These are phyloP conservation scores for Didymella pomorum DNA, from an alignment of 2,329 filamentous ascomycete genomes.

Conservation along the genomic window DNA sequence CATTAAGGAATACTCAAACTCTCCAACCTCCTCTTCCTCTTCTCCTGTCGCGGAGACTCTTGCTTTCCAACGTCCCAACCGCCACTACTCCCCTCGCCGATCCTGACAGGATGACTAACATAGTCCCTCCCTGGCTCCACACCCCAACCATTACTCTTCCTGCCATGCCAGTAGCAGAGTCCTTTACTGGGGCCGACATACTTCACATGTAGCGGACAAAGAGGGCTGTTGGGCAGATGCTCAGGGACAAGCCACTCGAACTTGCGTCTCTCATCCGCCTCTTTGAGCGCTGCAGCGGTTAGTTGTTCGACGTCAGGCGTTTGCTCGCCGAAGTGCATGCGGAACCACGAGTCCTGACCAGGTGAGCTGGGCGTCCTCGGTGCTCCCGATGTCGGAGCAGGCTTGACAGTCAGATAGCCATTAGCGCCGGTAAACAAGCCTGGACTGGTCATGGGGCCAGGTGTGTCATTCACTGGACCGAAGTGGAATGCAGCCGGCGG, in stretches of 20 bases:
- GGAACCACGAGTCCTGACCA: slow-evolving; percentile 26
- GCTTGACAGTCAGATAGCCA: slow-evolving; percentile 23
- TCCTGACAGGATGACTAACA: slow-evolving; percentile 3
- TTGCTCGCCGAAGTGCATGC: slow-evolving; percentile 15
- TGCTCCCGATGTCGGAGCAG: background rate
- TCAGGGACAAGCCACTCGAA: slow-evolving; percentile 55
- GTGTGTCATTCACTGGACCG: slow-evolving; percentile 12
- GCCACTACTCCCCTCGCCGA: slow-evolving; percentile 3
- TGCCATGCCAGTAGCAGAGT: slow-evolving; percentile 54
- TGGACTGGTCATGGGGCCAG: background rate
- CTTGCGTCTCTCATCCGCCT: slow-evolving; percentile 39
- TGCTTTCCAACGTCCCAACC: slow-evolving; percentile 16
- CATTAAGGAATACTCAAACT: slow-evolving; percentile 25
- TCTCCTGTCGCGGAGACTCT: slow-evolving; percentile 7
- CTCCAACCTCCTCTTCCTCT: slow-evolving; percentile 29
- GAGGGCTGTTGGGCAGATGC: slow-evolving; percentile 54
- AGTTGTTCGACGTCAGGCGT: slow-evolving; percentile 16
- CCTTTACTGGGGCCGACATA: slow-evolving; percentile 50
- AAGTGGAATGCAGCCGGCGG: slow-evolving; percentile 9
- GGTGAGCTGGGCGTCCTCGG: background rate
- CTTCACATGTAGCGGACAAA: slow-evolving; percentile 54
- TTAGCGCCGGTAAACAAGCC: slow-evolving; percentile 12
- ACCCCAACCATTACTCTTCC: slow-evolving; percentile 19
- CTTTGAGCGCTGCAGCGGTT: slow-evolving; percentile 19
- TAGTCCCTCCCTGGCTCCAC: slow-evolving; percentile 5